Percentiles rank a stretch among this genome's conserved stretches.
Conservation (phyloP, 345 rosid genomes). For the Lumnitzera littorea region DNA sequence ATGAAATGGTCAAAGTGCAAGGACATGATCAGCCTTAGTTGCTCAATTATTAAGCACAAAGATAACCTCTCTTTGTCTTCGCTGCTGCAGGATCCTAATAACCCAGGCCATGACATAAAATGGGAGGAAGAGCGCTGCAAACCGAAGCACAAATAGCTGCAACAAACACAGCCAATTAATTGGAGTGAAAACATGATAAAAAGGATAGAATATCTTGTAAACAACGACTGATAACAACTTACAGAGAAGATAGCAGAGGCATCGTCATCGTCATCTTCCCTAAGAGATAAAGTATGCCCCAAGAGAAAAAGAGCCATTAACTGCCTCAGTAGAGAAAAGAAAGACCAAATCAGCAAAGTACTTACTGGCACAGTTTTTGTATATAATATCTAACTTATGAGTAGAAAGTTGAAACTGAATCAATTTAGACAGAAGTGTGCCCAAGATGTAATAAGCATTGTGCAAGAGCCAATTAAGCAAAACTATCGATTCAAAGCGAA, state of each 20-base stretch:
- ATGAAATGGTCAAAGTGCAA: no score
- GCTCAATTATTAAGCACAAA: neutral
- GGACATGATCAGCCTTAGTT: no score
- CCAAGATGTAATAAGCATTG: no score
- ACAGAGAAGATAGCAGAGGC: slow-evolving; percentile 79
- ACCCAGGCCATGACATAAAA: slow-evolving; percentile 97
- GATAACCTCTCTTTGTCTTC: slow-evolving; percentile 81
- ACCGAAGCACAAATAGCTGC: slow-evolving; percentile 81
- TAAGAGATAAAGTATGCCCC: slow-evolving; percentile 66
- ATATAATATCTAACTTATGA: neutral
- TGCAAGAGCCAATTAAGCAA: no score
- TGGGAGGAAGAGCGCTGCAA: slow-evolving; percentile 76
- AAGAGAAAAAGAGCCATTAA: slow-evolving; percentile 79
- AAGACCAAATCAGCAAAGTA: slow-evolving; percentile 1
- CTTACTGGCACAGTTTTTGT: neutral
- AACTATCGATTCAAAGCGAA: no score
- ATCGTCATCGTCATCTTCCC: slow-evolving; percentile 61
- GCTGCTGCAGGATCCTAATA: slow-evolving; percentile 69
- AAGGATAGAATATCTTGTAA: neutral
- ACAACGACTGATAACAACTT: slow-evolving; percentile 11
- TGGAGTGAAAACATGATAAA: slow-evolving; percentile 5
- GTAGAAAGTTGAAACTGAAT: neutral
- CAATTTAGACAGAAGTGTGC: no score
- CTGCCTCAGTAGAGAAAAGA: slow-evolving; percentile 24
- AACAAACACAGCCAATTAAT: slow-evolving; percentile 5